Conservation (phyloP, 2,329 filamentous ascomycete genomes). For the Colletotrichum sp. region DNA sequence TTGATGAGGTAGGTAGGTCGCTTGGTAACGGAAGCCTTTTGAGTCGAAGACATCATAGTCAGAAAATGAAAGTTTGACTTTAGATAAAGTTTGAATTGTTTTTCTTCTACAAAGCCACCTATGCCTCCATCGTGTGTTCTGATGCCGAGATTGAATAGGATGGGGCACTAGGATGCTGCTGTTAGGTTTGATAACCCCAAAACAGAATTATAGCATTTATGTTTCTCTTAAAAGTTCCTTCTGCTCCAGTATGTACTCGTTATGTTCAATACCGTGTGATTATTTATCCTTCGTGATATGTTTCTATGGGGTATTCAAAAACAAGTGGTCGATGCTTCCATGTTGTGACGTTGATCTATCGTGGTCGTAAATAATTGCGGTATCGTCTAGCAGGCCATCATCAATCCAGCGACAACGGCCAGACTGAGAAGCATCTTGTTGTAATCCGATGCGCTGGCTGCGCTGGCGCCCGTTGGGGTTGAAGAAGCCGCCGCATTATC, state of each 20-base stretch:
- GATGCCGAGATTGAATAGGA: background rate
- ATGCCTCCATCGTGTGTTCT: background rate
- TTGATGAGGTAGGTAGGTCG: background rate
- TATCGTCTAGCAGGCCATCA: background rate
- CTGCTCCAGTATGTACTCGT: background rate
- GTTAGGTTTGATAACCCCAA: background rate
- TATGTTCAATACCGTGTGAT: background rate
- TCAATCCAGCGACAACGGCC: background rate
- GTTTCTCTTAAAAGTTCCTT: background rate
- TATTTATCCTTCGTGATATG: background rate
- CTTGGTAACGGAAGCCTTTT: background rate
- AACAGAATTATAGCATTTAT: background rate
- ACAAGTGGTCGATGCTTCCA: constrained; percentile 12
- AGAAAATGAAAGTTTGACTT: background rate
- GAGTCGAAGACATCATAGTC: background rate
- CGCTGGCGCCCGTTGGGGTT: background rate
- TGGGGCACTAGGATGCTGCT: background rate
- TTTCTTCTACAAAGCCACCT: background rate
- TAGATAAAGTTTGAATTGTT: background rate
- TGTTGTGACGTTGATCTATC: background rate
- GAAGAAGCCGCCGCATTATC: background rate
- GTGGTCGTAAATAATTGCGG: background rate
- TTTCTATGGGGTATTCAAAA: background rate
- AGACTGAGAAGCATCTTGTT: background rate
- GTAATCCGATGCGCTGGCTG: background rate